phyloP scores from a whole-genome alignment of 2,329 filamentous ascomycete species.

The Cylindrodendrum hubeiense region DNA sequence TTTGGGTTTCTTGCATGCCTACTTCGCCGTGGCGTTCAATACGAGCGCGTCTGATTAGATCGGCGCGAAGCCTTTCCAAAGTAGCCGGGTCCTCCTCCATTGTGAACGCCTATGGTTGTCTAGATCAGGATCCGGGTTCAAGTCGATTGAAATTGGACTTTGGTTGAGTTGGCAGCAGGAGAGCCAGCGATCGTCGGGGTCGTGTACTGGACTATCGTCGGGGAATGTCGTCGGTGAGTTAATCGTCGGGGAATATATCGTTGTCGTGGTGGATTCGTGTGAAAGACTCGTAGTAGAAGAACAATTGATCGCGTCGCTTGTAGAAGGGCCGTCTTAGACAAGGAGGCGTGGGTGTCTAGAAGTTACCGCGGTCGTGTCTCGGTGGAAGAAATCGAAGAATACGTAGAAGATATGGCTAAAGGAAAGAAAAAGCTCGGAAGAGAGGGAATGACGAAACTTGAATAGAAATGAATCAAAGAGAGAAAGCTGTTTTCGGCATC shows the following conservation, averaged over 20 bases:
- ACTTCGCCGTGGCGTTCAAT: conserved; percentile 40
- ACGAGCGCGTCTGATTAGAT: conserved; percentile 49
- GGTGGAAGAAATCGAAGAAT: background rate
- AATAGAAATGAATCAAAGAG: conserved; percentile 6
- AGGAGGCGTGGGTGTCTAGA: background rate
- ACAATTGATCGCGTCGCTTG: background rate
- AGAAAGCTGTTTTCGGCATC: conserved; percentile 19
- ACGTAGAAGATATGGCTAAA: background rate
- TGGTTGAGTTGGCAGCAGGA: background rate
- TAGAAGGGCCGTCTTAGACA: background rate
- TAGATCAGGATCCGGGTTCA: background rate
- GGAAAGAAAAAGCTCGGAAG: background rate
- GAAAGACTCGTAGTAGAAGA: background rate
- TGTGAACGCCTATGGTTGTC: conserved; percentile 5
- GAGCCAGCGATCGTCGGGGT: background rate
- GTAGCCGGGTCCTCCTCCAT: conserved; percentile 39
- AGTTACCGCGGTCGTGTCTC: background rate
- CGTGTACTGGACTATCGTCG: background rate
- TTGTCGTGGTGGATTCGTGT: background rate
- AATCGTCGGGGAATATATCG: background rate
- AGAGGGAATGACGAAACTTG: conserved; percentile 11
- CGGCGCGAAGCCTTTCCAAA: conserved; percentile 50
- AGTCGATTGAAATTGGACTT: background rate
- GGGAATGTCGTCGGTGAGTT: background rate
- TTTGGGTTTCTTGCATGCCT: conserved; percentile 19